Percentiles rank a stretch among this genome's conserved stretches.
Evolutionary conservation across 805 yeast genomes (phyloP).

Genomic region (Zygoascus tannicola): DNA sequence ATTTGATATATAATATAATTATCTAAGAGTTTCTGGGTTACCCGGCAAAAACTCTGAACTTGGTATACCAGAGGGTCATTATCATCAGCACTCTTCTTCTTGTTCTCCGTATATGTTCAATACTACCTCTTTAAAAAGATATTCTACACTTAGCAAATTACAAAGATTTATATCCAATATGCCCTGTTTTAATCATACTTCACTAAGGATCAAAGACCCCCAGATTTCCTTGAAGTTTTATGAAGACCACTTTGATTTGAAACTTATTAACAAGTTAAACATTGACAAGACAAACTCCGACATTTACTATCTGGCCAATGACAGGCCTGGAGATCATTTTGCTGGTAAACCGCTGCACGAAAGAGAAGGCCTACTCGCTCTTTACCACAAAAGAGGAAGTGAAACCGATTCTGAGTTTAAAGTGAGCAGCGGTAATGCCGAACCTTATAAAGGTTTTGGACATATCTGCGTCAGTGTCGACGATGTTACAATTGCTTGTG

Average conservation of each 20-base stretch:
- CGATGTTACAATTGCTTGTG: conserved; percentile 57
- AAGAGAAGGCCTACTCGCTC: conserved; percentile 66
- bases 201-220: conserved; percentile 79
- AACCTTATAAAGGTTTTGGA: conserved; percentile 85
- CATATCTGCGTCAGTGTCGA: conserved; percentile 86
- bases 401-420: conserved; percentile 48
- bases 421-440: conserved; percentile 73
- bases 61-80: too few relatives aligned
- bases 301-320: conserved; percentile 59
- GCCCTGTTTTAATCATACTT: conserved; percentile 26
- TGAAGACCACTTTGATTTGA: conserved; percentile 64
- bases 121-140: too few relatives aligned
- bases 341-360: conserved; percentile 31
- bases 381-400: conserved; percentile 72
- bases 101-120: too few relatives aligned
- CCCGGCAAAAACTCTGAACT: too few relatives aligned
- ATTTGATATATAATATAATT: too few relatives aligned
- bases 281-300: conserved; percentile 50
- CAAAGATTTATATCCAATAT: conserved; percentile 9
- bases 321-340: conserved; percentile 35
- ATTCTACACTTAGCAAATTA: too few relatives aligned
- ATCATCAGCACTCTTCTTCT: too few relatives aligned
- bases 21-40: too few relatives aligned
- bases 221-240: conserved; percentile 64
- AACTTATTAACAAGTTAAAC: conserved; percentile 42